Evolutionary conservation across 768 basidiomycete genomes (phyloP), one percentile per base, ranked within the genome.

Genomic region (Pleurotus giganteus): DNA sequence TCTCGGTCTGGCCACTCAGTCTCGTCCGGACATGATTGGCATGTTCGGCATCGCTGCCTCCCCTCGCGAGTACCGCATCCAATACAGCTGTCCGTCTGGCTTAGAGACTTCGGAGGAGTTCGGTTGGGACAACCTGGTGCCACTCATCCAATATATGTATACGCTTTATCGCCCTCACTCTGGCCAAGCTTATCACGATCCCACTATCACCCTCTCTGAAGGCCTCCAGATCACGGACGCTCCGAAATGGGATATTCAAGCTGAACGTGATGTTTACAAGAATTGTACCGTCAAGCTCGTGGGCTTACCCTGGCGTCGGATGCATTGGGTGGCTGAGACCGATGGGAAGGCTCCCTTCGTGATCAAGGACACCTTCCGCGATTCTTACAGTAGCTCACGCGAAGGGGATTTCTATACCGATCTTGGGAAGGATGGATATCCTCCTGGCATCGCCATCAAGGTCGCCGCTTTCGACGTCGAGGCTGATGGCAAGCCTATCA

Each of bases 71-170:
- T 56, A 56, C 17, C 21, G 21, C 43, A 32, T 56, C 47, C 21
- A 41, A 23, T 56, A 42, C 24, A 56, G 55, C 24, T 47, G 51
- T 43, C 47, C 55, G 27, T 50, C 47, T 19, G 49, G 55, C 3
- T 47, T 39, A 31, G 39, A 17, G 11, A 50, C 46, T 19, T 50
- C 55, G 36, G 23, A 19, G 15, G 6, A 9, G 41, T 51, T 28
- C 19, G 11, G 13, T 19, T 51, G 47, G 49, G 55, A 56, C 5
- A 21, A 56, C 47, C 28, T 56, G 27, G 21, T 41, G 12, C 49
- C 55, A 45, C 34, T 56, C 36, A 37, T 27, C 31, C 21, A 24
- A 23, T 56, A 52, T 42, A 42, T 52, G 12, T 56, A 50, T 37
- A 41, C 49, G 9, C 37, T 56, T 15, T 56, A 56, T 41, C 17